phyloP scores from a whole-genome alignment of 176 grass and related monocot species.

The Hyparrhenia diplandra region DNA sequence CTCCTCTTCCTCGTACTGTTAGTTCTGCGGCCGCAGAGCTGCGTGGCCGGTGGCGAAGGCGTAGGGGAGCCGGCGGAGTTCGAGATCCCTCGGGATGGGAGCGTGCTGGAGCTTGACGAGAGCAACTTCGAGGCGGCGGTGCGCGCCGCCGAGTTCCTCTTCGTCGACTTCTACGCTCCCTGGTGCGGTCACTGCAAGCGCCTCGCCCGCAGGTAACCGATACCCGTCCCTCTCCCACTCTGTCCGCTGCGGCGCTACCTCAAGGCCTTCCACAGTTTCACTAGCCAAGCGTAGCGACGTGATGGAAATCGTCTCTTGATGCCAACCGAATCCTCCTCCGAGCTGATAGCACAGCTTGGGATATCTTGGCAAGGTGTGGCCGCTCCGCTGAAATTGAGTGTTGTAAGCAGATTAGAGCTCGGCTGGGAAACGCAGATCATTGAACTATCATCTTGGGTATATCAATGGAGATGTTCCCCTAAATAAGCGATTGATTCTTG shows the following conservation, averaged over 20 bases:
- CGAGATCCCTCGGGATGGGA: constrained; percentile 67
- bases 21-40: neutral
- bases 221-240: neutral
- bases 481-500: neutral
- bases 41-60: constrained; percentile 10
- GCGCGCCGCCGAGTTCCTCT: constrained; percentile 52
- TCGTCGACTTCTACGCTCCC: constrained; percentile 91
- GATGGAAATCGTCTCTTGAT: neutral
- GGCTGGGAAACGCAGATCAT: neutral
- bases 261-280: too few species aligned
- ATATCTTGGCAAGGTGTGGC: neutral
- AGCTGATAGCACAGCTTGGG: neutral
- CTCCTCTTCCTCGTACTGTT: neutral
- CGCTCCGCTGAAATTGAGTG: neutral
- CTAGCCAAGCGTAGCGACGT: neutral
- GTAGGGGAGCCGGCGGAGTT: constrained; percentile 14
- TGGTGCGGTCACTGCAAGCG: constrained; percentile 99
- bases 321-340: neutral
- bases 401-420: neutral
- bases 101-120: constrained; percentile 79
- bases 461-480: too few species aligned
- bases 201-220: constrained; percentile 74
- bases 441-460: neutral
- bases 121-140: constrained; percentile 67
- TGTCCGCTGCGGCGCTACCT: neutral